Percentiles rank a stretch among this genome's conserved stretches.
Evolutionary conservation across 2,329 filamentous ascomycete species (phyloP).

Genomic region (Alternaria rosae): DNA sequence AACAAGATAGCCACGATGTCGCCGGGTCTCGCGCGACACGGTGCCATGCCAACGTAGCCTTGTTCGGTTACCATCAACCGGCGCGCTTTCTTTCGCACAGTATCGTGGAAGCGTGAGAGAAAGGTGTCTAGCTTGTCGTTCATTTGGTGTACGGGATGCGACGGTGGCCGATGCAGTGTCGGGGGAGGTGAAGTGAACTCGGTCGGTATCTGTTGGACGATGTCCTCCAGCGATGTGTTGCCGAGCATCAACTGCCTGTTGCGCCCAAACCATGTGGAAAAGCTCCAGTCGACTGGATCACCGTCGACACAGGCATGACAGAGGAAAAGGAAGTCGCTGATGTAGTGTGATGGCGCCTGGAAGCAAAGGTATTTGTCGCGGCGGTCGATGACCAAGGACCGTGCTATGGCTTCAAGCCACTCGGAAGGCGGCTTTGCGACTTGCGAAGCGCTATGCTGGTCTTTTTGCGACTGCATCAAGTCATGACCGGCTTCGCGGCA

Average conservation of each 20-base stretch:
- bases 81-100: constrained; percentile 39
- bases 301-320: constrained; percentile 32
- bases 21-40: constrained; percentile 35
- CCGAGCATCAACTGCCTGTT: constrained; percentile 30
- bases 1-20: constrained; percentile 44
- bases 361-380: constrained; percentile 43
- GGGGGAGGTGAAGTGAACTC: constrained; percentile 6
- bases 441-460: constrained; percentile 13
- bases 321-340: constrained; percentile 36
- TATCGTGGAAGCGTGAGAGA: constrained; percentile 40
- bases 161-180: constrained; percentile 21
- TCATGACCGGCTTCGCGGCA: constrained; percentile 29
- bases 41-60: constrained; percentile 38
- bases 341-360: constrained; percentile 31
- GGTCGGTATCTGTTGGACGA: constrained; percentile 18
- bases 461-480: constrained; percentile 14
- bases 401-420: constrained; percentile 31
- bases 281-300: constrained; percentile 33
- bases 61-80: constrained; percentile 36
- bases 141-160: constrained; percentile 21
- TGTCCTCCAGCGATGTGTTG: constrained; percentile 21
- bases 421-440: constrained; percentile 22
- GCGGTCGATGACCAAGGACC: constrained; percentile 38
- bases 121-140: constrained; percentile 34
- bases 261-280: constrained; percentile 37